These are phyloP conservation scores for Aphanomyces cochlioides DNA, from an alignment of 352 stramenopile species.

Conservation along the genomic window DNA sequence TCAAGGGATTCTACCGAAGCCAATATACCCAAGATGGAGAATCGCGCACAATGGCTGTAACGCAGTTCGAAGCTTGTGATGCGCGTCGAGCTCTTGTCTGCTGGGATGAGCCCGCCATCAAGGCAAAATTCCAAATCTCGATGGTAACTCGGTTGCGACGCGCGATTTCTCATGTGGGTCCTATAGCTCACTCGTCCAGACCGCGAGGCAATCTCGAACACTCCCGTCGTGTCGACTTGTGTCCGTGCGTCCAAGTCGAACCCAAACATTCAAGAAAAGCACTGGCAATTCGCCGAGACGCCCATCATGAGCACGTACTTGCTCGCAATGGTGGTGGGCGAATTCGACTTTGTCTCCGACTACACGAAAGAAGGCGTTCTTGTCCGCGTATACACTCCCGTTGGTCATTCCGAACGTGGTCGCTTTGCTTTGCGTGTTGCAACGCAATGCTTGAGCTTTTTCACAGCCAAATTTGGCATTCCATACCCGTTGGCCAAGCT, in stretches of 20 bases:
- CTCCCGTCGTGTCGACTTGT: conserved; percentile 88
- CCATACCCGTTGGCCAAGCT: conserved; percentile 97
- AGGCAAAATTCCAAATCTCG: conserved; percentile 93
- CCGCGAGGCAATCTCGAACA: conserved; percentile 95
- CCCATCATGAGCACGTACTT: conserved; percentile 98
- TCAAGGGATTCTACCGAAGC: conserved; percentile 95
- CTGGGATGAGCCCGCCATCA: conserved; percentile 97
- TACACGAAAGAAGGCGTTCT: conserved; percentile 88
- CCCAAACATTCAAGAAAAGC: conserved; percentile 46
- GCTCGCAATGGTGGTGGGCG: conserved; percentile 89
- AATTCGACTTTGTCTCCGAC: conserved; percentile 94
- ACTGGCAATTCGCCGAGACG: conserved; percentile 87
- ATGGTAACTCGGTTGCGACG: conserved; percentile 57
- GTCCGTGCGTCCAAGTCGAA: conserved; percentile 53
- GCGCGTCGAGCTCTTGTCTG: conserved; percentile 95
- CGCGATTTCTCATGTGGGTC: not conserved
- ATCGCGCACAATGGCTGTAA: conserved; percentile 92
- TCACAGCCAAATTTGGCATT: conserved; percentile 66
- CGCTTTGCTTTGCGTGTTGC: conserved; percentile 87
- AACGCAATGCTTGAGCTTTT: conserved; percentile 64
- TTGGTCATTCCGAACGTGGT: conserved; percentile 87
- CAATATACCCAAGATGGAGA: conserved; percentile 90
- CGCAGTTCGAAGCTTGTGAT: conserved; percentile 81
- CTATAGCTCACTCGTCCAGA: conserved; percentile 59
- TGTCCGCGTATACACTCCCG: conserved; percentile 94